Conservation (phyloP, 139 green algal genomes). For the Micractinium sp. region DNA sequence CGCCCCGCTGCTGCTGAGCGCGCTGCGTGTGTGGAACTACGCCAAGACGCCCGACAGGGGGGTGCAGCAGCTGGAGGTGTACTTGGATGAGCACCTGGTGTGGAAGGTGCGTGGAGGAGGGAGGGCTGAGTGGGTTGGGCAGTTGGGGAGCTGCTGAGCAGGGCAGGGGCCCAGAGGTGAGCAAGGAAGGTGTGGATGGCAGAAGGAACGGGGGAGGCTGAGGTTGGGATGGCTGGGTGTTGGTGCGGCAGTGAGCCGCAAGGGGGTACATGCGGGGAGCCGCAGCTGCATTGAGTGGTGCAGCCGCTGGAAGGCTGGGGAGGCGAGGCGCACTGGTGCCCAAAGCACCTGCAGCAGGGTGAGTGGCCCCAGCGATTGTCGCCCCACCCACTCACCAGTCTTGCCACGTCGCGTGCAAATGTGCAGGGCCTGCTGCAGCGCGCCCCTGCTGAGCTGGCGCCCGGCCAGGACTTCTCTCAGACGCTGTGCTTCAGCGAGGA, state of each 20-base stretch:
- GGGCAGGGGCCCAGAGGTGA: no score
- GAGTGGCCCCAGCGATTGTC: no score
- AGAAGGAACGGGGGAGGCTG: neutral
- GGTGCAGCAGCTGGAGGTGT: conserved; percentile 47
- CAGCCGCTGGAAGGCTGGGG: no score
- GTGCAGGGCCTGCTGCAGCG: conserved; percentile 33
- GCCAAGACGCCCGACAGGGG: conserved; percentile 40
- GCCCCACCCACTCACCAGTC: neutral
- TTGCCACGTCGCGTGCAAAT: neutral
- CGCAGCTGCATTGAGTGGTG: no score
- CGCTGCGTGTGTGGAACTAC: conserved; percentile 56
- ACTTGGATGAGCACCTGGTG: conserved; percentile 49
- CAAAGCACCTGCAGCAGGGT: no score
- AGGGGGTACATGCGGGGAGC: no score
- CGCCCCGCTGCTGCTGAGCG: conserved; percentile 35
- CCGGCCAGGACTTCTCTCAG: conserved; percentile 23
- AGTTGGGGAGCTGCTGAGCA: no score
- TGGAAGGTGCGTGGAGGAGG: conserved; percentile 20
- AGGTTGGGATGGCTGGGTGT: neutral
- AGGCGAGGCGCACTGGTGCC: no score
- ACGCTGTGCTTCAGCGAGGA: conserved; percentile 36
- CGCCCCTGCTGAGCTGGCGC: neutral
- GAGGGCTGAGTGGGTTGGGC: neutral
- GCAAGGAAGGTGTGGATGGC: no score
- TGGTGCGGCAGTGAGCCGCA: neutral